phyloP scores from a whole-genome alignment of 2,329 filamentous ascomycete species.

The Aspergillus clavatus region DNA sequence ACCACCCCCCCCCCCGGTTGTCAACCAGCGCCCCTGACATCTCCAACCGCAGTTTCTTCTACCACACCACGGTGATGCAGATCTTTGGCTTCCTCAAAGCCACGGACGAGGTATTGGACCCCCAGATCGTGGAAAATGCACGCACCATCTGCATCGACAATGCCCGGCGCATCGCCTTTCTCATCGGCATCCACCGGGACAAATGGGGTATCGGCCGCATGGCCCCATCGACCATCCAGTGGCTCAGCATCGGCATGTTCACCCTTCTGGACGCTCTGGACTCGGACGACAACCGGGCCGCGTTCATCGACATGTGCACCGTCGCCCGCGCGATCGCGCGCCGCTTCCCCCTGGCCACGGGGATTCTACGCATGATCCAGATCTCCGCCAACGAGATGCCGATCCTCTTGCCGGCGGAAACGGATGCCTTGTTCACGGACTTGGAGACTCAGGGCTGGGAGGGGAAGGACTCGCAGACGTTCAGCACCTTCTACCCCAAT shows the following conservation, averaged over 20 bases:
- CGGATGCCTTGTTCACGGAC: conserved; percentile 19
- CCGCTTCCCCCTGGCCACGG: conserved; percentile 24
- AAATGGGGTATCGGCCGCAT: conserved; percentile 28
- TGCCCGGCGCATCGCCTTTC: conserved; percentile 4
- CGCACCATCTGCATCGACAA: conserved; percentile 12
- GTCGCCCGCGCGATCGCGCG: conserved; percentile 20
- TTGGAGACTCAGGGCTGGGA: conserved; percentile 19
- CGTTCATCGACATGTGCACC: conserved; percentile 26
- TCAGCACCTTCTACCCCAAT: conserved; percentile 24
- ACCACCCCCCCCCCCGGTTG: neutral
- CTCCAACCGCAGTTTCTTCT: conserved; percentile 22
- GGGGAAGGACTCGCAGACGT: conserved; percentile 9
- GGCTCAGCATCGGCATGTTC: conserved; percentile 22
- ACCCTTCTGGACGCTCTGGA: conserved; percentile 25
- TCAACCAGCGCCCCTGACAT: too few relatives aligned
- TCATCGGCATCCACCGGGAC: conserved; percentile 22
- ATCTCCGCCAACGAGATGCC: conserved; percentile 21
- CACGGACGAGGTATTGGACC: conserved; percentile 4
- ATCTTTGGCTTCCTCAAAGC: conserved; percentile 24
- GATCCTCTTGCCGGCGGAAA: conserved; percentile 21
- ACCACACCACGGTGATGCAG: conserved; percentile 25
- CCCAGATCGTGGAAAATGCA: conserved; percentile 9
- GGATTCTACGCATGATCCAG: conserved; percentile 25
- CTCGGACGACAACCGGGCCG: conserved; percentile 15
- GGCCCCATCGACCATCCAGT: conserved; percentile 24